Percentiles rank a stretch among this genome's conserved stretches.
Evolutionary conservation across 1,284 basidiomycete species (phyloP).

Genomic region (Golubevia pallescens): DNA sequence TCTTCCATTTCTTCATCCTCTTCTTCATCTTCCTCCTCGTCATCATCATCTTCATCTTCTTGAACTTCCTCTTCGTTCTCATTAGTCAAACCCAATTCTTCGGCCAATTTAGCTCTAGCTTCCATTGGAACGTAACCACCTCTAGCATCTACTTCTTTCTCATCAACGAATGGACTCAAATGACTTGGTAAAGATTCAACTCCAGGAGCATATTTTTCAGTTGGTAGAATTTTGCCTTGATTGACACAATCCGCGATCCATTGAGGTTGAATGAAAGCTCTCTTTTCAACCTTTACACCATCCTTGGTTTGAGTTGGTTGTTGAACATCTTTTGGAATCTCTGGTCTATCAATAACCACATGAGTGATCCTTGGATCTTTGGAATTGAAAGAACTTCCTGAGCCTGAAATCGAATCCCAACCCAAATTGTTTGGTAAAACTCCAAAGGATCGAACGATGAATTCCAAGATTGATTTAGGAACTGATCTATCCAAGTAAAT

Average conservation of each 20-base stretch:
- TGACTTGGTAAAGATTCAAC: constrained; percentile 51
- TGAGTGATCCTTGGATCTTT: constrained; percentile 60
- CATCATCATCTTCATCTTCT: constrained; percentile 36
- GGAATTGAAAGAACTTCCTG: constrained; percentile 44
- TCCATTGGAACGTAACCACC: constrained; percentile 62
- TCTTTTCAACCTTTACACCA: constrained; percentile 11
- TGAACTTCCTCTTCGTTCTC: constrained; percentile 15
- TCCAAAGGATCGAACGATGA: constrained; percentile 57
- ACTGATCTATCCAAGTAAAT: constrained; percentile 61
- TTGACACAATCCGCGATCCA: constrained; percentile 62
- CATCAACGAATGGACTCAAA: constrained; percentile 63
- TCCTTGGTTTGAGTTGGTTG: constrained; percentile 16
- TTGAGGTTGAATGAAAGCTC: constrained; percentile 60
- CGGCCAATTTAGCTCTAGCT: constrained; percentile 38
- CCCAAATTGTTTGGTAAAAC: constrained; percentile 43
- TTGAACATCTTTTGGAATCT: constrained; percentile 20
- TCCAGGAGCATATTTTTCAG: constrained; percentile 52
- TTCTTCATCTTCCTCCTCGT: constrained; percentile 33
- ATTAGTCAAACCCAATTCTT: constrained; percentile 27
- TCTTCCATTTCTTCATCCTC: constrained; percentile 24
- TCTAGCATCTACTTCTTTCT: constrained; percentile 46
- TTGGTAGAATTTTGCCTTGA: constrained; percentile 43
- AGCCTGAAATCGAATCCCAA: constrained; percentile 52
- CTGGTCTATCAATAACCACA: constrained; percentile 57
- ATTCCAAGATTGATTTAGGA: constrained; percentile 57